Conservation (phyloP, 139 green algal species). For the Asterochloris sp. region DNA sequence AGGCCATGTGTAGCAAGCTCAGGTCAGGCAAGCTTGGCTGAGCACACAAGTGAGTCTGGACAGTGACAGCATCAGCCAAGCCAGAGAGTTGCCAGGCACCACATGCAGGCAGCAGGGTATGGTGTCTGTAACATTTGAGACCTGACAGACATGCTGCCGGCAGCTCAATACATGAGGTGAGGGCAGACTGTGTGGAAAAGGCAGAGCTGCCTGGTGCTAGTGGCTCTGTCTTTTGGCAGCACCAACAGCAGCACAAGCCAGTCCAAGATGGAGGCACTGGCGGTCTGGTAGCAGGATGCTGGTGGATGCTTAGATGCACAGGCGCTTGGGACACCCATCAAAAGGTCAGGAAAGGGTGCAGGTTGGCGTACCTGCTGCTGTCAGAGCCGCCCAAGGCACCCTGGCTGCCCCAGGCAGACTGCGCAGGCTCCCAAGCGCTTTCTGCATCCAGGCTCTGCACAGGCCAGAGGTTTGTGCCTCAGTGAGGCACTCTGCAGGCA, state of each 20-base stretch:
- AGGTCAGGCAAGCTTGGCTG: not conserved
- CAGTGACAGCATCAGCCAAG: not conserved
- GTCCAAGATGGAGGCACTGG: not conserved
- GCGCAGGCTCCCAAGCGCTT: not conserved
- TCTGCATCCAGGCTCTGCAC: not conserved
- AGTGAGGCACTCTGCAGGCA: too few relatives aligned
- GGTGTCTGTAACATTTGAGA: too few relatives aligned
- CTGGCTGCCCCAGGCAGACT: not conserved
- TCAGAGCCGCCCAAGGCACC: not conserved
- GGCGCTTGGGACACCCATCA: too few relatives aligned
- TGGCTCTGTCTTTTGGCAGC: not conserved
- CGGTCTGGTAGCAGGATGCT: not conserved
- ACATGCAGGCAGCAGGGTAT: not conserved
- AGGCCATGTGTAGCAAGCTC: not conserved
- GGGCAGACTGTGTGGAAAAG: too few relatives aligned
- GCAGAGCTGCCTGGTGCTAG: too few relatives aligned
- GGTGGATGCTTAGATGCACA: not conserved
- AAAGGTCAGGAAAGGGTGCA: not conserved
- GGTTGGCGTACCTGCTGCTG: not conserved
- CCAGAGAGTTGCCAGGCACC: not conserved
- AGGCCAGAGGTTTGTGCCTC: too few relatives aligned
- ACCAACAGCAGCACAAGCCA: not conserved
- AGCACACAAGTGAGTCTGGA: not conserved
- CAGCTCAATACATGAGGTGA: too few relatives aligned
- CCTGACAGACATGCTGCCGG: too few relatives aligned